A percentile compares a stretch with the other conserved stretches of the same genome.
These are phyloP conservation scores for Martensiomyces pterosporus DNA, from an alignment of 192 early-diverging fungal species.

Conservation along the genomic window DNA sequence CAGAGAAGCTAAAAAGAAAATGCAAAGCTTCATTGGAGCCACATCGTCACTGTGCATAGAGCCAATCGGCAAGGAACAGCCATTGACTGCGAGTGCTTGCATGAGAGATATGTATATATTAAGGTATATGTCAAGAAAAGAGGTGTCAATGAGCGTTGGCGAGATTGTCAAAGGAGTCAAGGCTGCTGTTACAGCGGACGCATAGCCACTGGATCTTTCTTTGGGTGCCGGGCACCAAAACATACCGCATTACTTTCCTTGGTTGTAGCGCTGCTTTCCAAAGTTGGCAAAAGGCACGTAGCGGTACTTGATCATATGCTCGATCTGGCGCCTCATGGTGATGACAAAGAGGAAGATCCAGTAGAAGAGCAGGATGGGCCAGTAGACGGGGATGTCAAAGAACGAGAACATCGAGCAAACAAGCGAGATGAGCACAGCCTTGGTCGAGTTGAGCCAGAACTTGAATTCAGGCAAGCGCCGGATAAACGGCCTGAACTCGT, in stretches of 20 bases:
- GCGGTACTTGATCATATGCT: slow-evolving; percentile 95
- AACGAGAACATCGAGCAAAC: slow-evolving; percentile 83
- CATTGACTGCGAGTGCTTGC: no score
- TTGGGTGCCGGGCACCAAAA: no score
- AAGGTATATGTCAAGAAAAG: no score
- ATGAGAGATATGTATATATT: no score
- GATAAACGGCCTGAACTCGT: slow-evolving; percentile 98
- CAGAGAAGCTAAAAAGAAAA: no score
- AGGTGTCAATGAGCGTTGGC: no score
- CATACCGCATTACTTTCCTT: slow-evolving; percentile 18
- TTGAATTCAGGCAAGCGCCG: slow-evolving; percentile 97
- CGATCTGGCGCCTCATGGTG: slow-evolving; percentile 96
- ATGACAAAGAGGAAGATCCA: slow-evolving; percentile 89
- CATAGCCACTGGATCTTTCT: no score
- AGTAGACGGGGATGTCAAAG: slow-evolving; percentile 97
- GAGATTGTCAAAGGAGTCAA: no score
- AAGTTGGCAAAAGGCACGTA: slow-evolving; percentile 80
- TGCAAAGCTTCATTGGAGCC: no score
- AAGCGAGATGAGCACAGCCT: slow-evolving; percentile 76
- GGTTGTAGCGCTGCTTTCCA: slow-evolving; percentile 67
- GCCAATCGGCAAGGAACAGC: no score
- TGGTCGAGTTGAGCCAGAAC: slow-evolving; percentile 89
- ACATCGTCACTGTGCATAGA: no score
- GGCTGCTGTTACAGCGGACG: no score
- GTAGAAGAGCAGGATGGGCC: slow-evolving; percentile 97